Base-by-base conservation (phyloP, 2,329 filamentous ascomycete species). In the Aspergillus melleus region DNA sequence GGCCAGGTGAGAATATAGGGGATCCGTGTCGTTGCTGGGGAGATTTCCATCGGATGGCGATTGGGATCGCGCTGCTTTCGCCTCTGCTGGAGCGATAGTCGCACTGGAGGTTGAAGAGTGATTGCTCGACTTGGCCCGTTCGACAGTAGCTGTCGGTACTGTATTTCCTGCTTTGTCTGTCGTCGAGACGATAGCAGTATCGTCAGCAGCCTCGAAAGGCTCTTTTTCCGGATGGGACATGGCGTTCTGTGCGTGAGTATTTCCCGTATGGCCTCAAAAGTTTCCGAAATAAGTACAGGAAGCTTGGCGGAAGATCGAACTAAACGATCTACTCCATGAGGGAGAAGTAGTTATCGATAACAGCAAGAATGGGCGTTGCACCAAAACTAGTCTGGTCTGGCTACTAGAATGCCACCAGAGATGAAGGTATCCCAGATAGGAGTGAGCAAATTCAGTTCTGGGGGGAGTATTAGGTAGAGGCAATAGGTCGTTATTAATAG, bases 1-100 rank as follows among this genome's bases (percentile, higher is more conserved):
- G 1, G 89, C 84, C 3, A 93, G 80, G 71, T 91, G 85, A 26
- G 79, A 78, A 69, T 86, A 87, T 3, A 84, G 84, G 30, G 81
- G 79, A 55, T 84, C 79, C 3, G 79, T 69, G 46, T 81, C 79
- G 19, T 77, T 57, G 1, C 49, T 36, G 36, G 50, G 39, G 16
- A 8, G 20, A 29, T 16, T 47, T 55, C 51, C 61, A 53, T 60
- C 47, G 55, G 52, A 54, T 2, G 61, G 53, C 22, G 62, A 55
- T 6, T 54, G 49, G 11, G 50, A 63, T 59, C 64, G 44, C 63
- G 66, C 32, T 20, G 67, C 64, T 52, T 66, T 67, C 24, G 58
- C 66, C 2, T 24, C 58, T 42, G 55, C 52, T 2, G 61, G 60
- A 12, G 61, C 60, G 16, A 64, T 58, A 1, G 68, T 69, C 12